Conservation (phyloP, 1,284 basidiomycete genomes). For the Cutaneotrichosporon cyanovorans region DNA sequence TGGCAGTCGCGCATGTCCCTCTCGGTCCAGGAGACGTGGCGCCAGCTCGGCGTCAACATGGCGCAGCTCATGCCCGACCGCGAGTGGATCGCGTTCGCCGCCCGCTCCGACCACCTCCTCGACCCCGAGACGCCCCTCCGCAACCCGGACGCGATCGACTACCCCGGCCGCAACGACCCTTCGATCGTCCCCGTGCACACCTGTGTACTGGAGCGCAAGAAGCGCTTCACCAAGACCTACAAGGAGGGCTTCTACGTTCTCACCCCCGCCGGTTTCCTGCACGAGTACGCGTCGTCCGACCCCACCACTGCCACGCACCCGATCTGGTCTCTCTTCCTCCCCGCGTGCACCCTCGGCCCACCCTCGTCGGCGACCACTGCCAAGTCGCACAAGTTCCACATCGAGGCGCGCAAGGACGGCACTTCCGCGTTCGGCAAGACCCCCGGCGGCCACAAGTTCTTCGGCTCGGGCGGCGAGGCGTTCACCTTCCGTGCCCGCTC, state of each 20-base stretch:
- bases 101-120: slow-evolving; percentile 87
- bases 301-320: slow-evolving; percentile 61
- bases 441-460: slow-evolving; percentile 55
- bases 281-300: slow-evolving; percentile 81
- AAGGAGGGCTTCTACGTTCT: slow-evolving; percentile 86
- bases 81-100: slow-evolving; percentile 96
- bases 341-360: slow-evolving; percentile 90
- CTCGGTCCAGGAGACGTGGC: slow-evolving; percentile 74
- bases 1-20: slow-evolving; percentile 84
- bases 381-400: slow-evolving; percentile 92
- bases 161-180: slow-evolving; percentile 90
- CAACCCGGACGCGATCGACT: slow-evolving; percentile 70
- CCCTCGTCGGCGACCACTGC: slow-evolving; percentile 63
- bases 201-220: slow-evolving; percentile 91
- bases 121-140: slow-evolving; percentile 92
- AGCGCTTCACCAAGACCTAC: slow-evolving; percentile 87
- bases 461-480: slow-evolving; percentile 51
- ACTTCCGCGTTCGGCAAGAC: slow-evolving; percentile 52
- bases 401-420: slow-evolving; percentile 77
- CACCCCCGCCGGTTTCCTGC: slow-evolving; percentile 90
- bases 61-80: slow-evolving; percentile 77
- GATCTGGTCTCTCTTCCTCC: slow-evolving; percentile 83
- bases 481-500: slow-evolving; percentile 88
- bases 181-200: slow-evolving; percentile 80
- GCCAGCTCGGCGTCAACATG: slow-evolving; percentile 68